These are phyloP conservation scores for Magnaporthiopsis rhizophila DNA, from an alignment of 2,329 filamentous ascomycete species.

Conservation along the genomic window DNA sequence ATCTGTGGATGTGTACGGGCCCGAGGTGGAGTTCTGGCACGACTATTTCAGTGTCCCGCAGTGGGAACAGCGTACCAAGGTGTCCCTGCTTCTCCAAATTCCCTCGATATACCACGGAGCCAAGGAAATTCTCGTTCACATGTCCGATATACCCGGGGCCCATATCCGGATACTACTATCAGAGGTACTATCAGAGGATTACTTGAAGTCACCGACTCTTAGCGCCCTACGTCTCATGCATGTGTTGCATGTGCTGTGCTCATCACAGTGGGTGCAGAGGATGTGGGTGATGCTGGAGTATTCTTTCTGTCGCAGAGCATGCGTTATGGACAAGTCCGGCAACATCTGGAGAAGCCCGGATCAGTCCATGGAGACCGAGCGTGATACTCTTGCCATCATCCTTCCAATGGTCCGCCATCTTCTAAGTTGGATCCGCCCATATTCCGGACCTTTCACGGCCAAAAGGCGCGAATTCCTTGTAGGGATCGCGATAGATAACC, in stretches of 20 bases:
- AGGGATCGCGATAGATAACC: background rate
- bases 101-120: background rate
- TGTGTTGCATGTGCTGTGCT: background rate
- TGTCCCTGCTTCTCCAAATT: background rate
- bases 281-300: background rate
- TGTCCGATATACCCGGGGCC: background rate
- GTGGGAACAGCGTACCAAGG: background rate
- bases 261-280: background rate
- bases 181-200: too few species aligned
- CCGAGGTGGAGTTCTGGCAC: background rate
- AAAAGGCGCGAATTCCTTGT: too few species aligned
- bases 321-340: background rate
- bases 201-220: background rate
- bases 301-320: background rate
- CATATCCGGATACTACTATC: background rate
- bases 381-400: background rate
- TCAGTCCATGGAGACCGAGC: background rate
- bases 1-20: background rate
- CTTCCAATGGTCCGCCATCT: too few species aligned
- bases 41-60: background rate
- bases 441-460: too few species aligned
- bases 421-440: too few species aligned
- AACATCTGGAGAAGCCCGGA: background rate
- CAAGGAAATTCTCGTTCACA: background rate
- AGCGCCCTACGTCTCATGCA: background rate